Evolutionary conservation across 208 protist species (phyloP), one percentile per base, ranked within the genome.

Genomic region (Acanthamoeba culbertsoni): DNA sequence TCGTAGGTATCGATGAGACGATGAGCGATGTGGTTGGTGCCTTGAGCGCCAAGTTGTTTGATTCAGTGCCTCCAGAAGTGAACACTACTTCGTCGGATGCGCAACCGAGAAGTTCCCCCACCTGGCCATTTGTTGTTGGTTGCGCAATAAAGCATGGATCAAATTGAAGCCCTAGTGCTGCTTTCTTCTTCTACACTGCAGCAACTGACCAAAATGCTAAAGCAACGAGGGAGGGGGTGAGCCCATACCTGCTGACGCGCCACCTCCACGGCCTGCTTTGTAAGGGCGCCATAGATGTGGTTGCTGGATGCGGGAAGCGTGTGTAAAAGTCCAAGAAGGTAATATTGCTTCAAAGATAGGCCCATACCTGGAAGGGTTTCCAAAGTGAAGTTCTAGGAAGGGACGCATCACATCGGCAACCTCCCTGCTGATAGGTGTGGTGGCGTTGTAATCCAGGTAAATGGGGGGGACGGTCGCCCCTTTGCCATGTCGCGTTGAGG

Each of bases 371-470:
- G 86, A 91, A 35, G 86, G 73, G 31, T 93, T 93, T 8, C 73
- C 73, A 65, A 94, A 93, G 62, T 82, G 37, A 2, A 51, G 18
- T 26, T 35, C 35, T 23, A 96, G 43, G 75, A 45, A 91, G 12
- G 93, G 84, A 6, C 26, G 57, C 84, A 86, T 84, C 8, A 53
- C 63, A 35, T 68, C 86, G 8, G 93, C 92, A 16, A 98, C 98
- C 73, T 98, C 97, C 1, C 93, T 75, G 68, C 96, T 97, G 43
- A 99, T 95, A 1, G 98, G 98, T 0, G 98, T 98, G 4, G 98
- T 99, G 43, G 98, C 98, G 93, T 99, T 98, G 94, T 98, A 97
- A 95, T 99, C 98, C 37, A 99, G 95, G 93, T 99, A 99, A 63
- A 99, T 98, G 33, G 97, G 97, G 4, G 42, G 16, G 42, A 8